These are phyloP conservation scores for Elsinoe arachidis DNA, from an alignment of 2,329 filamentous ascomycete genomes.

Conservation along the genomic window DNA sequence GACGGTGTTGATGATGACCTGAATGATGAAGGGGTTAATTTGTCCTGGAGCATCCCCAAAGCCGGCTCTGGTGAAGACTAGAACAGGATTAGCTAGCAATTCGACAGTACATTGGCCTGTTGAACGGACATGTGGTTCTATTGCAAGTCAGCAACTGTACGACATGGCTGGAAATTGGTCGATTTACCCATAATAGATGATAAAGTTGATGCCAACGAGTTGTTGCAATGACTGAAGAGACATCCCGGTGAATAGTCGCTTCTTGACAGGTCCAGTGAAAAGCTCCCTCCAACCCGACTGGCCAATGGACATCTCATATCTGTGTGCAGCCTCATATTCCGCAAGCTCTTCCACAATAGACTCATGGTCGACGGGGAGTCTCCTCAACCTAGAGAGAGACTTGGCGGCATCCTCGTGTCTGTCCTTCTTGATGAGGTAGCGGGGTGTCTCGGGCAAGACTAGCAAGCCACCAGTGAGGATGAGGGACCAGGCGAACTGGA, in stretches of 20 bases:
- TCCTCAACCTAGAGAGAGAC: conserved; percentile 36
- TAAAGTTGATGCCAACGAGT: conserved; percentile 44
- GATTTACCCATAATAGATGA: conserved; percentile 30
- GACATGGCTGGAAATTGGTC: no score
- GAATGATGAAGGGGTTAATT: conserved; percentile 15
- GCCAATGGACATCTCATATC: conserved; percentile 18
- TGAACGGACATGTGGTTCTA: no score
- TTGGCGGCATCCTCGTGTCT: conserved; percentile 53
- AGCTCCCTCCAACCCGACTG: conserved; percentile 14
- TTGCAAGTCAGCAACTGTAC: background rate
- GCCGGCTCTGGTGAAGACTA: conserved; percentile 16
- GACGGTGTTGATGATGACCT: conserved; percentile 19
- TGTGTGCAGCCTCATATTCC: conserved; percentile 21
- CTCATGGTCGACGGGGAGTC: conserved; percentile 19
- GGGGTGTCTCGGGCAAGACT: conserved; percentile 69
- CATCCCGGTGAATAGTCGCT: conserved; percentile 33
- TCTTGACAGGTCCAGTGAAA: conserved; percentile 35
- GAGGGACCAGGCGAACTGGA: conserved; percentile 29
- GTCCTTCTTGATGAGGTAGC: conserved; percentile 70
- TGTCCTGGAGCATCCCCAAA: background rate
- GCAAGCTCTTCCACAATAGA: conserved; percentile 20
- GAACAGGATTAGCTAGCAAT: no score
- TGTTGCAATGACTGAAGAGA: conserved; percentile 37
- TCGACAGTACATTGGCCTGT: background rate
- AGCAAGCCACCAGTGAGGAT: conserved; percentile 47